Evolutionary conservation across 441 rosid genomes (phyloP), one percentile per base, ranked within the genome.

Genomic region (Adansonia madagascariensis): DNA sequence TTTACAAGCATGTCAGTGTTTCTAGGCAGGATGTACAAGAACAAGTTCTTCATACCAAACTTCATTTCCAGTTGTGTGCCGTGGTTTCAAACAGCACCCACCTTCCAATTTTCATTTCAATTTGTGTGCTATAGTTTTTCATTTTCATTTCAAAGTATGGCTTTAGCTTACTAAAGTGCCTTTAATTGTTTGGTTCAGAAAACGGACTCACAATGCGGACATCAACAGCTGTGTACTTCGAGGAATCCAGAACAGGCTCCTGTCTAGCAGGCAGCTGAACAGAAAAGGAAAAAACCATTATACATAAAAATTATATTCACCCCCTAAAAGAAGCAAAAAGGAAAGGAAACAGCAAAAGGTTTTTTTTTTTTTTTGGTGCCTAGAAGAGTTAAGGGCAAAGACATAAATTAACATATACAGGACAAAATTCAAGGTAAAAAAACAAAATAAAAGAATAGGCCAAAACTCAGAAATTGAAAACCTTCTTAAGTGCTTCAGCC

Each of bases 401-500:
- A 71, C 65, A 43, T 11, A 15, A 77, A 52, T 8, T 12, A 55
- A 52, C 15, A 49, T 11, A 20, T 9, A 24, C 27, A 47, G n/a
- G 50, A 31, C 18, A 20, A 53, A 27, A 41, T 44, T 12, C 44
- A 59, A 43, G 56, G 52, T 31, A 31, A 31, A 31, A 31, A 31
- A 31, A 31, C 1, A 31, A 53, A n/a, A 53, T n/a, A 0, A 53
- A 17, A 27, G 50, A 69, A 4, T 18, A 61, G 18, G 57, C 10
- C 43, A 52, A 66, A 49, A 81, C 53, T 12, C 15, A 1, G 52
- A 53, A 74, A 61, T 22, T 27, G 73, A 79, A 73, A 78, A 95
- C 99, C 99, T 96, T 96, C 87, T 92, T 96, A 57, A 96, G 97
- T 73, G 98, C 98, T 87, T 94, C 99, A 80, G 99, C 99, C 84